Base-by-base conservation (phyloP, 2,329 filamentous ascomycete species). In the Thelonectria discophora region DNA sequence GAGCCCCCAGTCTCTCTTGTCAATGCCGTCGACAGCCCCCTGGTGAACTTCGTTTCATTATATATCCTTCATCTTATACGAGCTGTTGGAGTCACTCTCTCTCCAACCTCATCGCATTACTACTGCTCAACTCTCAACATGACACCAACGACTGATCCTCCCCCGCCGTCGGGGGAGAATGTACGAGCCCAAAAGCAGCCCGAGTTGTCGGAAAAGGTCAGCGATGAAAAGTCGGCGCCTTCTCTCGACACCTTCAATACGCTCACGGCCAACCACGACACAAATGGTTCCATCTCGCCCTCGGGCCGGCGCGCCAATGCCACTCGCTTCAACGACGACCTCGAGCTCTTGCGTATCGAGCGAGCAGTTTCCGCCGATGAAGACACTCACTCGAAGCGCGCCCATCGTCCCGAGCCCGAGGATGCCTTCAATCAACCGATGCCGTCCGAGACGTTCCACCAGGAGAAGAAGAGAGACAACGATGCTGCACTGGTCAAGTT, bases 301-400 rank as follows among this genome's bases (percentile, higher is more conserved):
- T 65, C 69, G 1, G 63, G 63, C 12, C 72, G 73, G 46, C 75
- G 76, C 10, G 74, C 74, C 39, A 72, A 78, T 46, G 73, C 72
- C 27, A 75, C 69, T 59, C 77, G 82, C 3, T 71, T 84, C 15
- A 78, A 79, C 49, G 82, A 84, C 55, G 81, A 84, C 51, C 76
- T 84, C 15, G 82, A 84, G 58, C 73, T 84, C 5, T 74, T 84
- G 20, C 80, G 82, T 3, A 76, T 80, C 47, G 82, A 84, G 65
- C 77, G 80, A 2, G 68, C 79, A 47, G 76, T 83, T 13, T 83
- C 82, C 7, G 74, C 77, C 13, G 76, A 82, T 49, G 79, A 81
- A 51, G 75, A 80, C 9, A 66, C 58, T 11, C 60, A 62, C 5
- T 65, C 64, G 27, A 47, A 69, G 10, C 72, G 79, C 40, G 71